phyloP scores from a whole-genome alignment of 2,329 filamentous ascomycete genomes.

The Cadophora luteo-olivacea region DNA sequence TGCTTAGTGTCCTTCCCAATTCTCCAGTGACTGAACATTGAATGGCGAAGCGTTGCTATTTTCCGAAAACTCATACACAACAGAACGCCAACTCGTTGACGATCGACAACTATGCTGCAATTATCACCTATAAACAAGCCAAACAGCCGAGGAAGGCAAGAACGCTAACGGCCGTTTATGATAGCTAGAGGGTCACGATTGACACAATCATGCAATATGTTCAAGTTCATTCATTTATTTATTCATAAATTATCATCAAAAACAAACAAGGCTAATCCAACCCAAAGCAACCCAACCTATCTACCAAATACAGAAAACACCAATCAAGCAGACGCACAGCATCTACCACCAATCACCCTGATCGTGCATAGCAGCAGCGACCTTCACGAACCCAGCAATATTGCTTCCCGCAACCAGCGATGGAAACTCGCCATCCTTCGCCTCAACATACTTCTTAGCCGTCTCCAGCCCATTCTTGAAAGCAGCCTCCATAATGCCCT shows the following conservation, averaged over 20 bases:
- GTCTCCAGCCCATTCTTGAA: conserved; percentile 91
- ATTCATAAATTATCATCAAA: conserved; percentile 17
- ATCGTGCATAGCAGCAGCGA: conserved; percentile 91
- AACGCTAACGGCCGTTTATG: too few relatives aligned
- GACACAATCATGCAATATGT: neutral
- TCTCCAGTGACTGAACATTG: too few relatives aligned
- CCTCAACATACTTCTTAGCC: conserved; percentile 84
- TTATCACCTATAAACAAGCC: too few relatives aligned
- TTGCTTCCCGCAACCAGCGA: conserved; percentile 92
- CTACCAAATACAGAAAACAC: conserved; percentile 23
- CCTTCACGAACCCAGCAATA: conserved; percentile 98
- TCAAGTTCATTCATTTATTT: conserved; percentile 4
- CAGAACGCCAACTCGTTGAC: too few relatives aligned
- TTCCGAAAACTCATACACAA: too few relatives aligned
- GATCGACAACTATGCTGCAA: too few relatives aligned
- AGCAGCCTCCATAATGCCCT: conserved; percentile 92
- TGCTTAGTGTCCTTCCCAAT: too few relatives aligned
- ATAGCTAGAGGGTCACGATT: too few relatives aligned
- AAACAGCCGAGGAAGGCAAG: too few relatives aligned
- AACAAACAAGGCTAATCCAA: neutral
- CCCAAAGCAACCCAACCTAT: conserved; percentile 13
- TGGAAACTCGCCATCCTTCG: conserved; percentile 82
- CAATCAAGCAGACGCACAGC: neutral
- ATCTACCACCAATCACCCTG: conserved; percentile 89
- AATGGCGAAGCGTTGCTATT: too few relatives aligned